Base-by-base conservation (phyloP, 345 rosid genomes). In the Triadica sebifera region DNA sequence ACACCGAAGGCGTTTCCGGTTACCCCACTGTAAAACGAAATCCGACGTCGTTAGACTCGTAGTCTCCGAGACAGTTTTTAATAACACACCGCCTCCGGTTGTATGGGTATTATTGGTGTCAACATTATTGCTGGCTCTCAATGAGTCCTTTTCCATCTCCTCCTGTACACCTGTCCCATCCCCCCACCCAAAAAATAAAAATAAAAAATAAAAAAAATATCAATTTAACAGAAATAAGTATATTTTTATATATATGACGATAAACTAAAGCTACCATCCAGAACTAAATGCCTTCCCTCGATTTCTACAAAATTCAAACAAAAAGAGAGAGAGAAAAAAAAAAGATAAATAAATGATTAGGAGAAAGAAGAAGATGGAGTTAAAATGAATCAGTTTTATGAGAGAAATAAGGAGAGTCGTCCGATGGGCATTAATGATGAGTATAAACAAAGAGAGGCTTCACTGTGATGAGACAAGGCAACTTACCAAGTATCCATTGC, bases 21-120 rank as follows among this genome's bases (percentile, higher is more conserved):
- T 88, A 34, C 94, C 94, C 94, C 94, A 89, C 87, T 88, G 94
- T 72, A 86, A 77, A 25, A 77, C 84, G 41, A 89, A 86, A 77
- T 89, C 88, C 65, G 93, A 67, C 77, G 85, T 63, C 72, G 84
- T 55, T 67, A 83, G 63, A 60, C 78, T 82, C 60, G 85, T 71
- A 62, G 78, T 72, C 59, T 80, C 78, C 50, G 87, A 77, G 64
- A 78, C 74, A 7, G 83, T 68, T 80, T 88, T 84, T 20, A 78
- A 76, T 65, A 79, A 81, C 10, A 75, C 81, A 8, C 72, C 84
- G 0, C 38, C 77, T 62, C 46, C 9, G 46, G 46, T 70, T 74
- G 76, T 25, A 13, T 50, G 63, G 51, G 13, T 80, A 50, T 75
- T 51, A 49, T 72, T 74, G 57, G 43, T 8, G 72, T 61, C 78